Evolutionary conservation across 352 stramenopile genomes (phyloP).

Genomic region (Phytophthora capsici): DNA sequence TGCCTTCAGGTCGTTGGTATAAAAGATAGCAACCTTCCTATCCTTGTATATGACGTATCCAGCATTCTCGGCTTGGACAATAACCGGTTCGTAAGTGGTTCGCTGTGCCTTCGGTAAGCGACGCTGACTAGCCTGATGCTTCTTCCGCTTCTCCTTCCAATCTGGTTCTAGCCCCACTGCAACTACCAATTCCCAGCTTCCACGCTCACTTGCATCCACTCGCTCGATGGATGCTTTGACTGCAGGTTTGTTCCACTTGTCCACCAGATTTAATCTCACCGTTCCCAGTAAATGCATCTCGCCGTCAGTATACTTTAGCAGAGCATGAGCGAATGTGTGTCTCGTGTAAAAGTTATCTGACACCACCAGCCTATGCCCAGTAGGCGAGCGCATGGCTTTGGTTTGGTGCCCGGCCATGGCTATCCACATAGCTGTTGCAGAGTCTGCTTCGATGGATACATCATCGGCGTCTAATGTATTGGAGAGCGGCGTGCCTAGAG

Average conservation of each 20-base stretch:
- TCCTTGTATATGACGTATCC: conserved; percentile 27
- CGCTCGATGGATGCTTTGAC: not conserved
- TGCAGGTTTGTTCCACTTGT: conserved; percentile 21
- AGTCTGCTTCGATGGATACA: not conserved
- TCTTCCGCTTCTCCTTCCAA: conserved; percentile 4
- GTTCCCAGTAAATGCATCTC: conserved; percentile 3
- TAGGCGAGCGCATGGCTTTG: not conserved
- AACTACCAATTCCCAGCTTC: conserved; percentile 9
- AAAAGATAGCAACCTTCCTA: conserved; percentile 23
- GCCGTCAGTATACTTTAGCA: conserved; percentile 17
- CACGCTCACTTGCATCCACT: not conserved
- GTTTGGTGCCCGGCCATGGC: conserved; percentile 11
- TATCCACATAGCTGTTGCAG: conserved; percentile 7
- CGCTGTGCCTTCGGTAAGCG: not conserved
- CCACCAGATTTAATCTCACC: conserved; percentile 18
- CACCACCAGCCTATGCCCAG: not conserved
- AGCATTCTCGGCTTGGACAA: not conserved
- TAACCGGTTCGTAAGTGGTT: conserved; percentile 2
- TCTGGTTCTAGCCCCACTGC: conserved; percentile 10
- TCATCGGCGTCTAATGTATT: not conserved
- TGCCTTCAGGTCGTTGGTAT: conserved; percentile 14
- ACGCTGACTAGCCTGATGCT: conserved; percentile 8
- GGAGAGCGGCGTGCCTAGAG: not conserved
- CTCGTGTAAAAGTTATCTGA: conserved; percentile 27
- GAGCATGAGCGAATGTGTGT: conserved; percentile 10